Evolutionary conservation across 2,329 filamentous ascomycete species (phyloP), one percentile per base, ranked within the genome.

Genomic region (Colletotrichum lentis): DNA sequence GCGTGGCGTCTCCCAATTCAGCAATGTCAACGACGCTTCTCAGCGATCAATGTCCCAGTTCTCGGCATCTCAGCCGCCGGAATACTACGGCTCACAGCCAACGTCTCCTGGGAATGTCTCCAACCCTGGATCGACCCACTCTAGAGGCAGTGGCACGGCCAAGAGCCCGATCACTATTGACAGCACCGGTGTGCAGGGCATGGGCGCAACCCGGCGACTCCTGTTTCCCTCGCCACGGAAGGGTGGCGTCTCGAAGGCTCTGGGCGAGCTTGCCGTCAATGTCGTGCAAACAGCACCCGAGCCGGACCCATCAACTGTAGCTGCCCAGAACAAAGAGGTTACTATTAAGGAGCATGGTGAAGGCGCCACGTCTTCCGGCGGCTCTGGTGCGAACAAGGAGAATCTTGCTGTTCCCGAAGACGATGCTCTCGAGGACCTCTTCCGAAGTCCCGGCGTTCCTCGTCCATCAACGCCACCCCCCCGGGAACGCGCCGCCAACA

Each of bases 201-300:
- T 84, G 20, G 87, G 86, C 41, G 79, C 76, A 59, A 94, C 91
- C 0, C 85, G 91, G 69, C 85, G 93, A 66, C 78, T 94, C 2
- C 82, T 96, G 1, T 96, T 96, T 74, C 91, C 92, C 1, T 94
- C 91, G 0, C 92, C 92, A 2, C 85, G 89, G 50, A 91, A 90
- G 71, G 86, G 88, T 37, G 86, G 85, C 43, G 82, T 87, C 53
- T 80, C 84, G 1, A 92, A 88, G 74, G 84, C 86, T 24, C 81
- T 92, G 2, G 84, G 85, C 56, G 87, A 90, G 72, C 76, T 87
- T 47, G 78, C 82, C 16, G 79, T 84, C 18, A 90, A 89, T 71
- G 75, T 83, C 59, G 80, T 85, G 49, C 81, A 84, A 67, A 80
- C 81, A 4, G 73, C 78, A 18, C 74, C 53, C 5, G 57, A 47